Percentiles rank a stretch among this genome's conserved stretches.
These are phyloP conservation scores for Cadophora luteo-olivacea DNA, from an alignment of 2,329 filamentous ascomycete species.

Conservation along the genomic window DNA sequence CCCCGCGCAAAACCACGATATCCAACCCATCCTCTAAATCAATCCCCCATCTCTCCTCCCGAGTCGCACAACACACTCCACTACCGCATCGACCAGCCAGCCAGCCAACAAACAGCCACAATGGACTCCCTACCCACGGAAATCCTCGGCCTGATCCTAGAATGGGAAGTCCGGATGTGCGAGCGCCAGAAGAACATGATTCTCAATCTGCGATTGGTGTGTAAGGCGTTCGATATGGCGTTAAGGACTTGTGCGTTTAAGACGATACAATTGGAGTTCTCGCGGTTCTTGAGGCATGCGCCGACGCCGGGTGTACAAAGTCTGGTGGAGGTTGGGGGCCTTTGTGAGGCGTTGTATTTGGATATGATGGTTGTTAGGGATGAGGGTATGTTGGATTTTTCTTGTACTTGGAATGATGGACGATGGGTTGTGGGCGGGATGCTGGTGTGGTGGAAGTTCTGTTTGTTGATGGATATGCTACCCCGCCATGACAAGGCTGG, in stretches of 20 bases:
- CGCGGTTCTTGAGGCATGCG: conserved; percentile 50
- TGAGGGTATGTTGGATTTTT: conserved; percentile 49
- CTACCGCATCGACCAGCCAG: neutral
- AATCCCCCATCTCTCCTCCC: neutral
- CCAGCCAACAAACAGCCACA: conserved; percentile 7
- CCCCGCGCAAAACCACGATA: neutral
- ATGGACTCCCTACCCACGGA: conserved; percentile 57
- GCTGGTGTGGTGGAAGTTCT: neutral
- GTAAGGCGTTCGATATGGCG: conserved; percentile 54
- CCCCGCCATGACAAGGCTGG: conserved; percentile 2
- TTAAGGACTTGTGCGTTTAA: conserved; percentile 54
- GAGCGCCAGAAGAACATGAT: conserved; percentile 53
- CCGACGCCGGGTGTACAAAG: conserved; percentile 48
- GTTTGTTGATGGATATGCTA: neutral
- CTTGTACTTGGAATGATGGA: neutral
- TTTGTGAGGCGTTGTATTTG: conserved; percentile 57
- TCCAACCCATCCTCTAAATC: neutral
- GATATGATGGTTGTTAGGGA: conserved; percentile 61
- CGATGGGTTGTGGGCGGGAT: neutral
- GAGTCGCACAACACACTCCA: neutral
- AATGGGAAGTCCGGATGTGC: conserved; percentile 48
- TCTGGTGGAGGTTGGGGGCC: conserved; percentile 53
- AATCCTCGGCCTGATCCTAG: conserved; percentile 55
- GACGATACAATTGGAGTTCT: conserved; percentile 58
- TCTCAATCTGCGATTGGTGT: conserved; percentile 55